phyloP scores from a whole-genome alignment of 257 asterid genomes.

The Ocimum tenuiflorum region DNA sequence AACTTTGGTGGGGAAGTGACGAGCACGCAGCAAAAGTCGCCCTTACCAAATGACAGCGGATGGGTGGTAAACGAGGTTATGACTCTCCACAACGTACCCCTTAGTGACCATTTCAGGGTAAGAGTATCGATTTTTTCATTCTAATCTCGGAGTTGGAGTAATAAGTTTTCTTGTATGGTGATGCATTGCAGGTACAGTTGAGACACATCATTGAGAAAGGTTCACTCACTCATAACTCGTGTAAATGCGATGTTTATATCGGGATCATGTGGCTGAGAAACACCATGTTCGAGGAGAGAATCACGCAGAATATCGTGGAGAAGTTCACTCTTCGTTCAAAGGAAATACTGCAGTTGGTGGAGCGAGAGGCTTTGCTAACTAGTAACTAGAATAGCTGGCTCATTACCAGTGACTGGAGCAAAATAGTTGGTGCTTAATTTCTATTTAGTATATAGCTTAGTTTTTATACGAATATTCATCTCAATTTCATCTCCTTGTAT shows the following conservation, averaged over 20 bases:
- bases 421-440: too few relatives aligned
- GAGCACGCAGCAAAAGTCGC: conserved; percentile 55
- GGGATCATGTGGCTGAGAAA: conserved; percentile 69
- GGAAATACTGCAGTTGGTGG: conserved; percentile 52
- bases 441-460: too few relatives aligned
- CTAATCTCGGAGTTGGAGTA: neutral
- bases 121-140: conserved; percentile 13
- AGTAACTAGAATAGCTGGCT: conserved; percentile 14
- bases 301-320: conserved; percentile 46
- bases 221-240: conserved; percentile 33
- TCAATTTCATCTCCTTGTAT: too few relatives aligned
- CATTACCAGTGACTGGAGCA: too few relatives aligned
- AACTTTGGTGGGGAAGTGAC: conserved; percentile 77
- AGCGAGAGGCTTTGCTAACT: conserved; percentile 44
- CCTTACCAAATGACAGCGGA: conserved; percentile 37
- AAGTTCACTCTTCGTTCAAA: conserved; percentile 45
- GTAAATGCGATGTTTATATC: conserved; percentile 51
- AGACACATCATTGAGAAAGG: conserved; percentile 49
- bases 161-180: neutral
- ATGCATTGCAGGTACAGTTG: conserved; percentile 53
- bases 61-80: conserved; percentile 62
- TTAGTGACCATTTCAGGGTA: conserved; percentile 65
- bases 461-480: too few relatives aligned
- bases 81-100: conserved; percentile 65
- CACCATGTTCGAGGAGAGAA: conserved; percentile 59